A percentile compares a stretch with the other conserved stretches of the same genome.
phyloP scores from a whole-genome alignment of 1,284 basidiomycete species.

The Fistulinella cinereoalba region DNA sequence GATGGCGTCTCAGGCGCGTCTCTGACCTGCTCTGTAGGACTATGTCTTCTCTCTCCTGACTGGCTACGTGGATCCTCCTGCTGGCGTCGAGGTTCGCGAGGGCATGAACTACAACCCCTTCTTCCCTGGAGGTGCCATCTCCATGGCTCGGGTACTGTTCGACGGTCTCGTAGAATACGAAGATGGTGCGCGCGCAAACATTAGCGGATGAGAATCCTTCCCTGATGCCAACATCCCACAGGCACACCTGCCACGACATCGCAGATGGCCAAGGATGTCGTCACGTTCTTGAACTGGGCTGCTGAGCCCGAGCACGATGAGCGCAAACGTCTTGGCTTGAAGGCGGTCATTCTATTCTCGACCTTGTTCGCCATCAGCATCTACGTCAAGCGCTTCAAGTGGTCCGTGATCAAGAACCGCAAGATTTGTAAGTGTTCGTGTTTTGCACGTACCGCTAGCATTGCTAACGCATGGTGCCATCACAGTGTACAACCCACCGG shows the following conservation, averaged over 20 bases:
- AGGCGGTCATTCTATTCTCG: slow-evolving; percentile 90
- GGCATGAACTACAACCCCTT: slow-evolving; percentile 98
- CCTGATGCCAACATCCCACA: slow-evolving; percentile 30
- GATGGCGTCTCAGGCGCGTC: not conserved
- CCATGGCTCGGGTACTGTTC: slow-evolving; percentile 96
- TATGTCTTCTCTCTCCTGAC: slow-evolving; percentile 97
- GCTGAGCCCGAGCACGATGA: slow-evolving; percentile 98
- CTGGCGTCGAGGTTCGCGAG: slow-evolving; percentile 94
- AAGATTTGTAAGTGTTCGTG: slow-evolving; percentile 69
- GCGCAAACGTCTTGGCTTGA: slow-evolving; percentile 94
- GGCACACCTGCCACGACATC: slow-evolving; percentile 95
- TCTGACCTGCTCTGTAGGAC: slow-evolving; percentile 64
- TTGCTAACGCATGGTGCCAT: slow-evolving; percentile 11
- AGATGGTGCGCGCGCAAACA: slow-evolving; percentile 58
- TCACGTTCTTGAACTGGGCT: slow-evolving; percentile 92
- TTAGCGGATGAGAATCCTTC: not conserved
- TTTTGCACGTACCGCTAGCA: not conserved
- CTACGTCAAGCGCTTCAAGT: slow-evolving; percentile 95
- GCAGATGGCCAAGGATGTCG: slow-evolving; percentile 99
- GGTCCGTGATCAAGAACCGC: slow-evolving; percentile 88
- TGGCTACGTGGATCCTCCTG: slow-evolving; percentile 95
- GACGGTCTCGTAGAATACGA: slow-evolving; percentile 95
- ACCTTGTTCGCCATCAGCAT: slow-evolving; percentile 78
- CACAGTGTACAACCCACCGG: slow-evolving; percentile 55
- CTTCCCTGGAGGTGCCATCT: slow-evolving; percentile 97